Conservation (phyloP, 2,329 filamentous ascomycete species). For the Talaromyces piceae region DNA sequence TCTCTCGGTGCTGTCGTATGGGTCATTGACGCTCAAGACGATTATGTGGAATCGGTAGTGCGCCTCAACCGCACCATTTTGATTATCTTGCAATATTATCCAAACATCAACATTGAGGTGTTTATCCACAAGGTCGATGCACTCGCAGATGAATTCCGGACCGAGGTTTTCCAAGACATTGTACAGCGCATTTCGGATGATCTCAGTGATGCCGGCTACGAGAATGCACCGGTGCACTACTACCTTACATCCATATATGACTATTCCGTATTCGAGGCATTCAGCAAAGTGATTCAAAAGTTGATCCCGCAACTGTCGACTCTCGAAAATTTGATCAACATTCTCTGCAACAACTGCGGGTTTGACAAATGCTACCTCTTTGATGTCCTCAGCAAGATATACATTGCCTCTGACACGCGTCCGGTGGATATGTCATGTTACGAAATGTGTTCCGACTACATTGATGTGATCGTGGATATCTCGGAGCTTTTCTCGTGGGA, state of each 20-base stretch:
- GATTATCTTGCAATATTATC: constrained; percentile 79
- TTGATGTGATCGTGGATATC: constrained; percentile 95
- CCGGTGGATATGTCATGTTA: constrained; percentile 94
- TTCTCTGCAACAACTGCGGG: constrained; percentile 82
- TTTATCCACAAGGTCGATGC: constrained; percentile 99
- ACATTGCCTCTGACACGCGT: constrained; percentile 90
- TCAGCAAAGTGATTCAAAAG: constrained; percentile 97
- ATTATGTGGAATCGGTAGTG: constrained; percentile 86
- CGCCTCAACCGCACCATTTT: constrained; percentile 84
- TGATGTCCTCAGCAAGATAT: constrained; percentile 95
- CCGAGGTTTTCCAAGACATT: constrained; percentile 93
- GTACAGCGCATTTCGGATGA: constrained; percentile 95
- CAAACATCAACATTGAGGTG: constrained; percentile 92
- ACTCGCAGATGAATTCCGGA: constrained; percentile 92
- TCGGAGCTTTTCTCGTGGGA: constrained; percentile 88
- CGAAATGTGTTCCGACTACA: constrained; percentile 97
- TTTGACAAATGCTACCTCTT: constrained; percentile 99
- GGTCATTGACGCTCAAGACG: constrained; percentile 98
- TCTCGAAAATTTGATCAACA: constrained; percentile 88
- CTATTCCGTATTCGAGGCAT: constrained; percentile 96
- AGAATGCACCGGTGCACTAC: constrained; percentile 89
- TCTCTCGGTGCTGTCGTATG: constrained; percentile 92
- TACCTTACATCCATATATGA: constrained; percentile 98
- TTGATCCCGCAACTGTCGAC: constrained; percentile 88
- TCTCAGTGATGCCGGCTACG: constrained; percentile 83